phyloP scores from a whole-genome alignment of 768 basidiomycete genomes.

The Fibroporia radiculosa region DNA sequence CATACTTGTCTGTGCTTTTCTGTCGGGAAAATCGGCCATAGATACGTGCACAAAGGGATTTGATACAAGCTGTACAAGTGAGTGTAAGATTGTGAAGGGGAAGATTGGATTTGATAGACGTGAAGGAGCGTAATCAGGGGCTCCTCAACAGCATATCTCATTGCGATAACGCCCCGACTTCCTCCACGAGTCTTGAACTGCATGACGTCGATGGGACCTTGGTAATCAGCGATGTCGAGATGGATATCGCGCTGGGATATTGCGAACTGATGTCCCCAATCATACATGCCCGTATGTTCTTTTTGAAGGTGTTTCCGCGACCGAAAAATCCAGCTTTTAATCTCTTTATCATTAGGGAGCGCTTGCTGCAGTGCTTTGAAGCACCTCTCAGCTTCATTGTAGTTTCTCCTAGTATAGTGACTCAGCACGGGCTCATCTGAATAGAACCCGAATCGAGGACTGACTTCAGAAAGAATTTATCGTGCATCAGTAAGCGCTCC shows the following conservation, averaged over 20 bases:
- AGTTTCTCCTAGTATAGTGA: constrained; percentile 19
- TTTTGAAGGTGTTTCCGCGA: constrained; percentile 17
- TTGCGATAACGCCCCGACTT: constrained; percentile 20
- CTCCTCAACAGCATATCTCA: too few relatives aligned
- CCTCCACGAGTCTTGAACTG: constrained; percentile 14
- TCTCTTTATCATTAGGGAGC: constrained; percentile 7
- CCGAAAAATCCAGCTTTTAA: constrained; percentile 11
- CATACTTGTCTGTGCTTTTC: constrained; percentile 1
- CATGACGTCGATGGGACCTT: constrained; percentile 15
- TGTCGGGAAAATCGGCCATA: constrained; percentile 7
- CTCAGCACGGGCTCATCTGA: too few relatives aligned
- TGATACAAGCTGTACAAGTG: constrained; percentile 15
- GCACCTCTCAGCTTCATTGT: constrained; percentile 5
- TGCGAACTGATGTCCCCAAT: constrained; percentile 19
- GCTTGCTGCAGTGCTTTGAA: constrained; percentile 5
- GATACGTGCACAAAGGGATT: constrained; percentile 21
- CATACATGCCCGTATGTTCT: constrained; percentile 16
- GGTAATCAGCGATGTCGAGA: constrained; percentile 18
- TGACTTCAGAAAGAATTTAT: not conserved
- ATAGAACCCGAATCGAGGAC: too few relatives aligned
- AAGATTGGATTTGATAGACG: not conserved
- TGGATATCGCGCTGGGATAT: constrained; percentile 4
- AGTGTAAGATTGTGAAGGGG: too few relatives aligned
- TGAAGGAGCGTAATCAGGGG: too few relatives aligned
- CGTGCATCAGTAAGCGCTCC: constrained; percentile 20